Evolutionary conservation across 2,329 filamentous ascomycete genomes (phyloP), one percentile per base, ranked within the genome.

Genomic region (Aureobasidium sp.): DNA sequence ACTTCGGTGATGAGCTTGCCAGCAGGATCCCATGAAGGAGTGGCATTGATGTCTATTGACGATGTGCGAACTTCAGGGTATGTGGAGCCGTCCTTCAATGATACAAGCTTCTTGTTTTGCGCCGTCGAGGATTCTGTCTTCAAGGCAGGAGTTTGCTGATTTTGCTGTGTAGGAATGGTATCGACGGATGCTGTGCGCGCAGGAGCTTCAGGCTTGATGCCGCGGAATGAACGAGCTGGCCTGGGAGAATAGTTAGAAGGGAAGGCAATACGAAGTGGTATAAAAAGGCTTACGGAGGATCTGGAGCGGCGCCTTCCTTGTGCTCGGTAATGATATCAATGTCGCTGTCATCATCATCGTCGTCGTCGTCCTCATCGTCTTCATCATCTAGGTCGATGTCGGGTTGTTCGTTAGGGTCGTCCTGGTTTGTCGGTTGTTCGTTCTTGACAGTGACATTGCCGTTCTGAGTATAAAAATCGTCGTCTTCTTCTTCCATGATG

Each of bases 41-140:
- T 89, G 4, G 83, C 88, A 73, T 95, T 86, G 59, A 97, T 83
- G 70, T 97, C 90, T 65, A 97, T 83, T 53, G 85, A 92, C 13
- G 91, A 96, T 62, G 88, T 92, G 44, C 80, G 82, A 34, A 84
- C 74, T 42, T 82, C 88, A 77, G 74, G 91, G 78, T 73, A 94
- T 78, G 67, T 86, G 77, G 84, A 83, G 54, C 85, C 83, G 65
- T 72, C 68, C 63, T 69, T 69, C 9, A 63, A 37, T 13, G 59
- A 48, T 6, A 65, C 60, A 2, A 47, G 16, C 16, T 44, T 45
- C 25, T 57, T 53, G 47, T 63, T 63, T 5, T 53, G 45, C 10
- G 21, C 21, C 21, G 58, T 13, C 30, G 64, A 48, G n/a, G 66
- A 41, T 49, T 65, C 64, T 25, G 61, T 53, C 37, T 65, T 65